phyloP scores from a whole-genome alignment of 495 filamentous ascomycete species.

The Aspergillus bertholletiae region DNA sequence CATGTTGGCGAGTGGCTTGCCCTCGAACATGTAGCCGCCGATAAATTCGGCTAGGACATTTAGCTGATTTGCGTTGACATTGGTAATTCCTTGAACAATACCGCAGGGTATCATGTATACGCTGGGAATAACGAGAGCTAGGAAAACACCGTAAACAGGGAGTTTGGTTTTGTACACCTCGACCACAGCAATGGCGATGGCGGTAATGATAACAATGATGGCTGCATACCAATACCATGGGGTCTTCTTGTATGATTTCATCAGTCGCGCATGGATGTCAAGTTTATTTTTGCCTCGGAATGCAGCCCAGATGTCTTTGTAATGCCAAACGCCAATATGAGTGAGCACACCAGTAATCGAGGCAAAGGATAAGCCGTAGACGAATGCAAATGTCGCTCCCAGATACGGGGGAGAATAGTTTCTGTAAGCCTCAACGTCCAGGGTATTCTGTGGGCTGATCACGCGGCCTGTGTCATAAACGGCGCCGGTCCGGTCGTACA shows the following conservation, averaged over 20 bases:
- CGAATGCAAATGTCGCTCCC: conserved; percentile 76
- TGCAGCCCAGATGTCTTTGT: conserved; percentile 52
- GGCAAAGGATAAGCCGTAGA: conserved; percentile 81
- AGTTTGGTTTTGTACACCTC: conserved; percentile 74
- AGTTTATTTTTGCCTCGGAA: conserved; percentile 46
- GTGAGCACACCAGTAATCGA: conserved; percentile 65
- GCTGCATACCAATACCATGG: conserved; percentile 75
- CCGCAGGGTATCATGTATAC: conserved; percentile 80
- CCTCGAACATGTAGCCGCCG: conserved; percentile 25
- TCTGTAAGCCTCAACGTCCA: conserved; percentile 69
- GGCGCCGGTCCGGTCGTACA: conserved; percentile 78
- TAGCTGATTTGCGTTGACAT: conserved; percentile 64
- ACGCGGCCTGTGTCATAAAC: conserved; percentile 76
- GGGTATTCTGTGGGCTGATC: conserved; percentile 64
- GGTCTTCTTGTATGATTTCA: conserved; percentile 73
- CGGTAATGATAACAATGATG: conserved; percentile 70
- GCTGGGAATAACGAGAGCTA: conserved; percentile 69
- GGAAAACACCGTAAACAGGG: conserved; percentile 76
- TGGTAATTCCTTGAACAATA: conserved; percentile 84
- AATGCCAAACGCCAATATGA: conserved; percentile 57
- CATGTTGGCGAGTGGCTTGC: conserved; percentile 32
- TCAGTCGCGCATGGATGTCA: conserved; percentile 69
- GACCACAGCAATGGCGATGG: conserved; percentile 77
- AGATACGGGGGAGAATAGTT: conserved; percentile 78
- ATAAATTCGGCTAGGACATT: conserved; percentile 39